Percentiles rank a stretch among this genome's conserved stretches.
Evolutionary conservation across 2,329 filamentous ascomycete genomes (phyloP).

Genomic region (Talaromyces sp.): DNA sequence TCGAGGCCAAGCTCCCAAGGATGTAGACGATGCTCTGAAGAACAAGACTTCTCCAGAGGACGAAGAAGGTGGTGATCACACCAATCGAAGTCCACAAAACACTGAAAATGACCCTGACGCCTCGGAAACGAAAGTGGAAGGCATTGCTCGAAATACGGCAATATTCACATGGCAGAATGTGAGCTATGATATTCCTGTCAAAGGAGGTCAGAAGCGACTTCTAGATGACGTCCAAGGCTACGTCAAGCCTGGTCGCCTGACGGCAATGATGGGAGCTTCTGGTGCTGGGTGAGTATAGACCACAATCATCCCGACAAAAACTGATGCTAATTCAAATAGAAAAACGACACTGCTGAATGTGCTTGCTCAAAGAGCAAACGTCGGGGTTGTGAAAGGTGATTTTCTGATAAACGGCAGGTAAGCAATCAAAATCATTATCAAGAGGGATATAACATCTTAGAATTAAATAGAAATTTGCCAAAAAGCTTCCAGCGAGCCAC

Average conservation of each 20-base stretch:
- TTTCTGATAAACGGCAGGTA: conserved; percentile 44
- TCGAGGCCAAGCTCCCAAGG: conserved; percentile 51
- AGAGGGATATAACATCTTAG: background rate
- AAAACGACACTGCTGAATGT: conserved; percentile 47
- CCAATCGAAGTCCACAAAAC: conserved; percentile 12
- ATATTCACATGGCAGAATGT: conserved; percentile 84
- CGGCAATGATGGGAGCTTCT: conserved; percentile 75
- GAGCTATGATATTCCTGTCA: conserved; percentile 59
- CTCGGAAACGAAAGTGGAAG: conserved; percentile 32
- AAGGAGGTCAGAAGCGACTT: conserved; percentile 42
- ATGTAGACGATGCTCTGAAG: conserved; percentile 54
- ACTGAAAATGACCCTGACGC: conserved; percentile 16
- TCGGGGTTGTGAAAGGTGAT: conserved; percentile 39
- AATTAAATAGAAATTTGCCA: conserved; percentile 31
- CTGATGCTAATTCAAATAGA: conserved; percentile 18
- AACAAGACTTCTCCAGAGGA: conserved; percentile 37
- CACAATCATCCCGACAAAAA: background rate
- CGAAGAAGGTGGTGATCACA: conserved; percentile 46
- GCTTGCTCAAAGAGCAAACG: conserved; percentile 41
- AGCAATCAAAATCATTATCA: conserved; percentile 5
- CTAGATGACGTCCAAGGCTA: conserved; percentile 64
- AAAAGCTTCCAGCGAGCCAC: conserved; percentile 50
- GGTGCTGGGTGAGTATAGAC: conserved; percentile 43
- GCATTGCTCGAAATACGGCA: conserved; percentile 60
- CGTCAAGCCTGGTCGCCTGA: conserved; percentile 70